Evolutionary conservation across 192 early-diverging fungal genomes (phyloP).

Genomic region (Haplosporangium gracile): DNA sequence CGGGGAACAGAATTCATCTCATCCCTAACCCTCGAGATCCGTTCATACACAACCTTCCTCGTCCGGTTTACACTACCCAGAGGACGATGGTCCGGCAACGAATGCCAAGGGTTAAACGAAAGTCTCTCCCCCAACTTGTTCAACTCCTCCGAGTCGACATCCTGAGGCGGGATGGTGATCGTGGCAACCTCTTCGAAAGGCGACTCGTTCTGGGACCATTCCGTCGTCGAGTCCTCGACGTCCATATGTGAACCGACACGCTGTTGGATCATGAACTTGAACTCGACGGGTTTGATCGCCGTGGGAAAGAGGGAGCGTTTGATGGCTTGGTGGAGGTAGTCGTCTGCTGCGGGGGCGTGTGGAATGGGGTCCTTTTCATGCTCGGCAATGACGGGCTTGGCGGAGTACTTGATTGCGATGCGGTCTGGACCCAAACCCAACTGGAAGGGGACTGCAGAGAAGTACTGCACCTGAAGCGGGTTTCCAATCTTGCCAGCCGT

Average conservation of each 20-base stretch:
- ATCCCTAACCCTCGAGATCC: slow-evolving; percentile 43
- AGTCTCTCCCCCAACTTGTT: slow-evolving; percentile 32
- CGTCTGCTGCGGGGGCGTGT: background rate
- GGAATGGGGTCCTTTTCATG: slow-evolving; percentile 23
- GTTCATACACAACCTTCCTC: slow-evolving; percentile 48
- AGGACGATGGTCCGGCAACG: slow-evolving; percentile 24
- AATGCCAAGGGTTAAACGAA: slow-evolving; percentile 54
- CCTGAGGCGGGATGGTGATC: slow-evolving; percentile 39
- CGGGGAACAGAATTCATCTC: slow-evolving; percentile 25
- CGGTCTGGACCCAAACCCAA: slow-evolving; percentile 29
- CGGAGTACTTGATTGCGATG: slow-evolving; percentile 39
- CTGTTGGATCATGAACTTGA: slow-evolving; percentile 38
- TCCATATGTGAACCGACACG: slow-evolving; percentile 16
- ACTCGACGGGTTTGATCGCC: slow-evolving; percentile 7
- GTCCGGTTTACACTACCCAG: slow-evolving; percentile 32
- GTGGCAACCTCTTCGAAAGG: slow-evolving; percentile 39
- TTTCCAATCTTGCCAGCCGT: slow-evolving; percentile 24
- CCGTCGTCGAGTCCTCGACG: slow-evolving; percentile 41
- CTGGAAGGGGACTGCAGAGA: slow-evolving; percentile 30
- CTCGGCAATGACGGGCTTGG: slow-evolving; percentile 17
- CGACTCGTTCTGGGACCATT: slow-evolving; percentile 30
- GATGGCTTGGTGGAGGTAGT: slow-evolving; percentile 34
- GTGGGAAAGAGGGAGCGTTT: slow-evolving; percentile 9
- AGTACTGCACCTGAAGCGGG: slow-evolving; percentile 43
- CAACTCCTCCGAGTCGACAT: slow-evolving; percentile 17